These are phyloP conservation scores for Aspergillus sp. DNA, from an alignment of 2,329 filamentous ascomycete species.

Conservation along the genomic window DNA sequence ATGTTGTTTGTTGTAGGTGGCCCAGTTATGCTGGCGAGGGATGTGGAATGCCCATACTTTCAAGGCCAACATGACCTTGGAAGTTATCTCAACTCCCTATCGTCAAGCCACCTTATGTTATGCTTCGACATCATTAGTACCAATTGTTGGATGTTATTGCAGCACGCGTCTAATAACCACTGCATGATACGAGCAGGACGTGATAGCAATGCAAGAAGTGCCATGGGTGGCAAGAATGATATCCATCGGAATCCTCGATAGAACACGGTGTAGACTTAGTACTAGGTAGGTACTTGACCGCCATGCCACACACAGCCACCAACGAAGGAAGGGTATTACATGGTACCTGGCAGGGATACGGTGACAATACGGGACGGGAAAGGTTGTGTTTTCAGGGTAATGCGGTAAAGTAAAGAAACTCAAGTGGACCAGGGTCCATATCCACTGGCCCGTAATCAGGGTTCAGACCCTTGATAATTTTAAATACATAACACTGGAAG, in stretches of 20 bases:
- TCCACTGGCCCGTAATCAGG: conserved; percentile 9
- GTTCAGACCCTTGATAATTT: conserved; percentile 11
- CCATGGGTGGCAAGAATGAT: background rate
- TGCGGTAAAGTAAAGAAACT: background rate
- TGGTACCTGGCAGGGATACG: background rate
- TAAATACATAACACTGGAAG: conserved; percentile 3
- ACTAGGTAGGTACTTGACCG: too few species aligned
- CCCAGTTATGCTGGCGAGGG: conserved; percentile 22
- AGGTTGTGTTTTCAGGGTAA: background rate
- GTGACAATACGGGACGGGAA: conserved; percentile 5
- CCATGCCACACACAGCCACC: too few species aligned
- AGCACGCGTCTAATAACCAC: background rate
- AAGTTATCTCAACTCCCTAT: conserved; percentile 1
- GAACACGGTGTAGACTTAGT: background rate
- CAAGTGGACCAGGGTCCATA: conserved; percentile 6
- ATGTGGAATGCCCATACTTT: conserved; percentile 20
- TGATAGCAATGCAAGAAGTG: background rate
- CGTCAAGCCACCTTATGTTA: background rate
- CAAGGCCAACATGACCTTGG: background rate
- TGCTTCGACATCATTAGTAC: background rate
- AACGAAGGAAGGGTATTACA: too few species aligned
- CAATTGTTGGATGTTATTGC: background rate
- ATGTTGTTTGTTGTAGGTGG: background rate
- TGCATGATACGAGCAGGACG: background rate
- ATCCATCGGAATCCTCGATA: background rate